These are phyloP conservation scores for Epichloe hybrida DNA, from an alignment of 2,329 filamentous ascomycete genomes.

Conservation along the genomic window DNA sequence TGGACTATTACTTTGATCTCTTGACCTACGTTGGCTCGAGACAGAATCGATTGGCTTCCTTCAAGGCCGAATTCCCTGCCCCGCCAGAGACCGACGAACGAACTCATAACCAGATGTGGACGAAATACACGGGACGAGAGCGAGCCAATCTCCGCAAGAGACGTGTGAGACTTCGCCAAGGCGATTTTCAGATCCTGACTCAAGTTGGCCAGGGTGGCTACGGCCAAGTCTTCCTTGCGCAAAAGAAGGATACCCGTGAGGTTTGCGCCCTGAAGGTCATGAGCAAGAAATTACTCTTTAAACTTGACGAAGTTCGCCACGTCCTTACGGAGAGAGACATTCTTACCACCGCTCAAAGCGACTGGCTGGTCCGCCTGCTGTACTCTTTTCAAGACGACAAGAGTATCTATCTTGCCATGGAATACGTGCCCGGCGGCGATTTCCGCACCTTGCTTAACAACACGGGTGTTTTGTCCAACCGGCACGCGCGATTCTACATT, in stretches of 20 bases:
- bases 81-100: constrained; percentile 64
- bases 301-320: constrained; percentile 91
- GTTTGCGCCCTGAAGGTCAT: constrained; percentile 97
- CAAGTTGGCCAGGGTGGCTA: constrained; percentile 97
- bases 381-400: constrained; percentile 98
- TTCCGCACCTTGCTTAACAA: constrained; percentile 98
- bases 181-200: constrained; percentile 95
- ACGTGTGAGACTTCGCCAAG: constrained; percentile 79
- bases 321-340: constrained; percentile 96
- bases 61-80: constrained; percentile 67
- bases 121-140: constrained; percentile 84
- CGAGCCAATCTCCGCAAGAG: constrained; percentile 89
- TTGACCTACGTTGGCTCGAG: constrained; percentile 88
- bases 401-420: constrained; percentile 98
- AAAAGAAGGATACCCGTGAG: constrained; percentile 96
- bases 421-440: constrained; percentile 95
- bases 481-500: constrained; percentile 96
- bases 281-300: constrained; percentile 98
- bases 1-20: constrained; percentile 97
- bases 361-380: constrained; percentile 88
- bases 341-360: constrained; percentile 90
- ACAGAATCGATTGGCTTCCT: constrained; percentile 71
- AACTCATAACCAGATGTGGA: constrained; percentile 68
- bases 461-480: constrained; percentile 91
- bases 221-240: constrained; percentile 90